Conservation (phyloP, 2,329 filamentous ascomycete species). For the Apiospora malaysiana region DNA sequence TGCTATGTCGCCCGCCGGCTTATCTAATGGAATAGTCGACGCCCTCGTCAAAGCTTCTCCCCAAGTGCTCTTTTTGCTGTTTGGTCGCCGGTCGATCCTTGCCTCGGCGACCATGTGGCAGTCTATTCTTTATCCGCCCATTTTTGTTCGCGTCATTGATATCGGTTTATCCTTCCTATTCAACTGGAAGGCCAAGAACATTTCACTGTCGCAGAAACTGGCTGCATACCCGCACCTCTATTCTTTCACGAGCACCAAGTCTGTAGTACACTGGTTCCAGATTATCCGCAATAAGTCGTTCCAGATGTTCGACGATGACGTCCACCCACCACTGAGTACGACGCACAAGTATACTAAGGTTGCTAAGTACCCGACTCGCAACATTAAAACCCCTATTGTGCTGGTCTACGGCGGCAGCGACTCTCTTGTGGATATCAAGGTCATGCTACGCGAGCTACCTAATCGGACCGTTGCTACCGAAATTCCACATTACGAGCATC, state of each 20-base stretch:
- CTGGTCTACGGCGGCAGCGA: slow-evolving; percentile 93
- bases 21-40: slow-evolving; percentile 90
- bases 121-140: slow-evolving; percentile 89
- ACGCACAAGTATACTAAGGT: slow-evolving; percentile 92
- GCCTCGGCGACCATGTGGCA: slow-evolving; percentile 98
- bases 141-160: slow-evolving; percentile 90
- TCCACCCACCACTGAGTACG: slow-evolving; percentile 75
- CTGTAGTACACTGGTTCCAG: slow-evolving; percentile 98
- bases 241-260: slow-evolving; percentile 96
- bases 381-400: slow-evolving; percentile 95
- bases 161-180: slow-evolving; percentile 82
- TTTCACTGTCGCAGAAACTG: slow-evolving; percentile 85
- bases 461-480: slow-evolving; percentile 83
- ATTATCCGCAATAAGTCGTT: slow-evolving; percentile 96
- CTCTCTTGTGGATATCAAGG: slow-evolving; percentile 89
- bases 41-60: slow-evolving; percentile 93
- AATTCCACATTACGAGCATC: slow-evolving; percentile 92
- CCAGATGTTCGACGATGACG: slow-evolving; percentile 98
- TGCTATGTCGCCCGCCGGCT: slow-evolving; percentile 92
- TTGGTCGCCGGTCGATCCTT: slow-evolving; percentile 88
- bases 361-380: slow-evolving; percentile 92
- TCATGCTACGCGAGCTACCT: slow-evolving; percentile 90
- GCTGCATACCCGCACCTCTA: slow-evolving; percentile 96
- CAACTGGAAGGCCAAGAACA: slow-evolving; percentile 86
- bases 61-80: slow-evolving; percentile 88